Evolutionary conservation across 306 rosid species (phyloP).

Genomic region (Gleditsia sinensis): DNA sequence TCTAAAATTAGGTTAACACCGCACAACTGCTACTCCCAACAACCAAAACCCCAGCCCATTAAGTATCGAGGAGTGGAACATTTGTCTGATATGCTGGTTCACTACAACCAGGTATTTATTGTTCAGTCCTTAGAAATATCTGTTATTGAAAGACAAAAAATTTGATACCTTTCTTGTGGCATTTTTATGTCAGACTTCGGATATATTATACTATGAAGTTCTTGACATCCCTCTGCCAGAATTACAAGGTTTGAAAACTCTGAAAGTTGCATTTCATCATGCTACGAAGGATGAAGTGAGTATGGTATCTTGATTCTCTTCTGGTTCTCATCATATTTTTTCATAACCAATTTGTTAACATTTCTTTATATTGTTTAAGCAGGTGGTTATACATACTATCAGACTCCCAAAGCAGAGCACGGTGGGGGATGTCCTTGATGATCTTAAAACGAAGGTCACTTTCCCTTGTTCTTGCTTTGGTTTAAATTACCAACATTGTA

Average conservation of each 20-base stretch:
- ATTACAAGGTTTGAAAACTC: constrained; percentile 82
- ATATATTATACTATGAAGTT: constrained; percentile 79
- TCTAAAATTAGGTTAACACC: constrained; percentile 80
- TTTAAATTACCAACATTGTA: neutral
- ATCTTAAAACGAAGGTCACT: constrained; percentile 77
- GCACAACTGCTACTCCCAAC: constrained; percentile 87
- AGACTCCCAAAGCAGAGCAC: constrained; percentile 87
- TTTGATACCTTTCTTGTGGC: constrained; percentile 28
- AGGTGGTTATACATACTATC: constrained; percentile 77
- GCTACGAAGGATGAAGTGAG: constrained; percentile 88
- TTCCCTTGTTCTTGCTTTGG: neutral
- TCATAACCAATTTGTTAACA: neutral
- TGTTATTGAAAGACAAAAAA: constrained; percentile 8
- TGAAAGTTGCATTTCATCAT: constrained; percentile 83
- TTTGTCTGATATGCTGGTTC: constrained; percentile 83
- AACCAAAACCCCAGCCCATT: constrained; percentile 85
- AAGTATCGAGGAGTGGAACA: constrained; percentile 78
- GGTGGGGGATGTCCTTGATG: constrained; percentile 81
- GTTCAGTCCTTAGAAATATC: constrained; percentile 6
- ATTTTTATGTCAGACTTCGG: constrained; percentile 64
- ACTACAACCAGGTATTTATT: constrained; percentile 77
- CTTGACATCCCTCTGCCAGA: constrained; percentile 91
- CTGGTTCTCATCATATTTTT: neutral
- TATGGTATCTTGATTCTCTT: constrained; percentile 36
- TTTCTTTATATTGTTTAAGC: constrained; percentile 25